Conservation (phyloP, 2,329 filamentous ascomycete genomes). For the Allantophomopsis cytisporea region DNA sequence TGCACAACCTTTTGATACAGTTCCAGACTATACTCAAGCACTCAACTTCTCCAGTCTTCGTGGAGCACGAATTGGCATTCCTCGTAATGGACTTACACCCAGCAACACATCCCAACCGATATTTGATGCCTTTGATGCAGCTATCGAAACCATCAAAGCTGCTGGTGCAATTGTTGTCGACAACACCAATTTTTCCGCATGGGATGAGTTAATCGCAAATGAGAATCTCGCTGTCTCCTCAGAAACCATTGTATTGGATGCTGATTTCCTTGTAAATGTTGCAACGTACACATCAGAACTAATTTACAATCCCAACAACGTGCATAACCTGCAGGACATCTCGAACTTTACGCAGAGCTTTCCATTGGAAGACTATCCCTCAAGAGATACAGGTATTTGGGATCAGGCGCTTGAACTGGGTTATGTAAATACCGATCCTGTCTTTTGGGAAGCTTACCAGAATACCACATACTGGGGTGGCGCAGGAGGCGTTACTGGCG, state of each 20-base stretch:
- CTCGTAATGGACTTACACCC: slow-evolving; percentile 38
- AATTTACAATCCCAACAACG: slow-evolving; percentile 39
- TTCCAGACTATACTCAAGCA: slow-evolving; percentile 47
- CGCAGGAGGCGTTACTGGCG: slow-evolving; percentile 45
- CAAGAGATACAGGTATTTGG: slow-evolving; percentile 43
- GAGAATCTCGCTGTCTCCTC: slow-evolving; percentile 9
- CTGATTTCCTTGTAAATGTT: slow-evolving; percentile 46
- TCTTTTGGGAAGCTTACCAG: slow-evolving; percentile 44
- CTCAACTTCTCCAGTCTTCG: slow-evolving; percentile 36
- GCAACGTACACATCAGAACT: slow-evolving; percentile 41
- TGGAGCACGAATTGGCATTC: slow-evolving; percentile 50
- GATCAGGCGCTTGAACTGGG: slow-evolving; percentile 34
- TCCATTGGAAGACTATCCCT: slow-evolving; percentile 42
- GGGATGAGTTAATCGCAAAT: slow-evolving; percentile 25
- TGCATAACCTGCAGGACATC: slow-evolving; percentile 36
- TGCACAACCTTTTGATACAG: slow-evolving; percentile 36
- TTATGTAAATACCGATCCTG: slow-evolving; percentile 39
- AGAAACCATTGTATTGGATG: slow-evolving; percentile 31
- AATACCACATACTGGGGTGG: slow-evolving; percentile 37
- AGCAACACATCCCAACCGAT: slow-evolving; percentile 22
- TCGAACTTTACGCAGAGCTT: slow-evolving; percentile 38
- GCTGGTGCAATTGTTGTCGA: slow-evolving; percentile 49
- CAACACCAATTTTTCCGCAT: slow-evolving; percentile 42
- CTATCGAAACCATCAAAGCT: slow-evolving; percentile 33
- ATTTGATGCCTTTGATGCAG: slow-evolving; percentile 39